These are phyloP conservation scores for Aquilaria agallochum DNA, from an alignment of 441 rosid species.

Conservation along the genomic window DNA sequence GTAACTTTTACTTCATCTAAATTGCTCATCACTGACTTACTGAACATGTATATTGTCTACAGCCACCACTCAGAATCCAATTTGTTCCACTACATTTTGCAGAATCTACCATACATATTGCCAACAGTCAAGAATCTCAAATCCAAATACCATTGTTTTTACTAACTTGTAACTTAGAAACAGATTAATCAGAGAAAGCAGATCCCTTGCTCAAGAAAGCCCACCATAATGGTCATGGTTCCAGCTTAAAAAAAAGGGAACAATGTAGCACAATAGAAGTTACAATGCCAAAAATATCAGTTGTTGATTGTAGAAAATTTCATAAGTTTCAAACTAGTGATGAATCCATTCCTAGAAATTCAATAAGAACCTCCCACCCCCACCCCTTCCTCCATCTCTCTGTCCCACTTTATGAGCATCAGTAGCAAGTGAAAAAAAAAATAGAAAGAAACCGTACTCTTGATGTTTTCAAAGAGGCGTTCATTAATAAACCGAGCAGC, in stretches of 20 bases:
- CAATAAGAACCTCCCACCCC: too few species aligned
- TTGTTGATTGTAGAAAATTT: too few species aligned
- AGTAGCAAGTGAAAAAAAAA: background rate
- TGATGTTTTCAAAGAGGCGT: conserved; percentile 56
- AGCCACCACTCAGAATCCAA: background rate
- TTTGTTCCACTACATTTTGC: background rate
- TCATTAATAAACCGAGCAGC: conserved; percentile 76
- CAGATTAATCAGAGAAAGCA: background rate
- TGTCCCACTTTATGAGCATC: too few species aligned
- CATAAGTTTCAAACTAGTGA: background rate
- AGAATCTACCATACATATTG: background rate
- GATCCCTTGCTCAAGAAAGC: conserved; percentile 1
- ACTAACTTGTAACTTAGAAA: background rate
- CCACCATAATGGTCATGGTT: conserved; percentile 1
- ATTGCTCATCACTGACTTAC: background rate
- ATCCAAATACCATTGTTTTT: background rate
- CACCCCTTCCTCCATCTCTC: too few species aligned
- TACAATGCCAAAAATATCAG: background rate
- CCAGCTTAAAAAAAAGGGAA: background rate
- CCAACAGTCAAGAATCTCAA: background rate
- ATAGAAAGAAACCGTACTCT: conserved; percentile 40
- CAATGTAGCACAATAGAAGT: background rate
- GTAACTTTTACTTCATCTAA: too few species aligned
- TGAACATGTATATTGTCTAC: conserved; percentile 2
- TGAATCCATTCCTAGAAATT: background rate